These are phyloP conservation scores for Phalaenopsis hybrid DNA, from an alignment of 116 monocot species.

Conservation along the genomic window DNA sequence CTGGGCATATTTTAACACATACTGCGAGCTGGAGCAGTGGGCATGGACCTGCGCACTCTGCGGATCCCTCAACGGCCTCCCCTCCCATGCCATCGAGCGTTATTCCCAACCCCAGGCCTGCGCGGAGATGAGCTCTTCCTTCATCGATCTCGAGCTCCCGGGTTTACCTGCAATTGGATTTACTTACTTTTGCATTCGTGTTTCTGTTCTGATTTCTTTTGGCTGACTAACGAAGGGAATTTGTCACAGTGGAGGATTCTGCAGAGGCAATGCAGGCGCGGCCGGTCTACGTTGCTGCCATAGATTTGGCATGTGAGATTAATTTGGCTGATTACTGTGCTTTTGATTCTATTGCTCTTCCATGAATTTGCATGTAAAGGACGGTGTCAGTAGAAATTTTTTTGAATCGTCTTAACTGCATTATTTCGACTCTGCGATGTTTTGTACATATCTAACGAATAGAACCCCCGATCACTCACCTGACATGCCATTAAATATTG, in stretches of 20 bases:
- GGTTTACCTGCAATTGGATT: slow-evolving; percentile 14
- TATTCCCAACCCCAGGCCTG: slow-evolving; percentile 38
- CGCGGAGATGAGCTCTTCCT: slow-evolving; percentile 76
- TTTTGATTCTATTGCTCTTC: background rate
- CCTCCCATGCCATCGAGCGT: slow-evolving; percentile 44
- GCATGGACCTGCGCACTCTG: slow-evolving; percentile 85
- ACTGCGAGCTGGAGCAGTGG: slow-evolving; percentile 94
- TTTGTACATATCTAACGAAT: background rate
- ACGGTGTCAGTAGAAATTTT: background rate
- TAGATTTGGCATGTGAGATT: slow-evolving; percentile 83
- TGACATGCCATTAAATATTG: background rate
- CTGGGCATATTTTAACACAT: slow-evolving; percentile 86
- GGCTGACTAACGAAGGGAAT: background rate
- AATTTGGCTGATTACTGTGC: slow-evolving; percentile 1
- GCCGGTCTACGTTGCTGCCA: slow-evolving; percentile 89
- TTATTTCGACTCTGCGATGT: background rate
- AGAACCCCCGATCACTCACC: background rate
- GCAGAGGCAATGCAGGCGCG: slow-evolving; percentile 36
- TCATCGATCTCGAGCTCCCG: slow-evolving; percentile 82
- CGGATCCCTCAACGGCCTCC: slow-evolving; percentile 67
- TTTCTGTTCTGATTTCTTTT: background rate
- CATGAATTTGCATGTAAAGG: background rate
- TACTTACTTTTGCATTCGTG: background rate
- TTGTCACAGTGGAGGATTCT: slow-evolving; percentile 38
- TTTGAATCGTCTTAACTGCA: background rate